Conservation (phyloP, 75 land plant genomes). For the Selaginella moellendorffii region DNA sequence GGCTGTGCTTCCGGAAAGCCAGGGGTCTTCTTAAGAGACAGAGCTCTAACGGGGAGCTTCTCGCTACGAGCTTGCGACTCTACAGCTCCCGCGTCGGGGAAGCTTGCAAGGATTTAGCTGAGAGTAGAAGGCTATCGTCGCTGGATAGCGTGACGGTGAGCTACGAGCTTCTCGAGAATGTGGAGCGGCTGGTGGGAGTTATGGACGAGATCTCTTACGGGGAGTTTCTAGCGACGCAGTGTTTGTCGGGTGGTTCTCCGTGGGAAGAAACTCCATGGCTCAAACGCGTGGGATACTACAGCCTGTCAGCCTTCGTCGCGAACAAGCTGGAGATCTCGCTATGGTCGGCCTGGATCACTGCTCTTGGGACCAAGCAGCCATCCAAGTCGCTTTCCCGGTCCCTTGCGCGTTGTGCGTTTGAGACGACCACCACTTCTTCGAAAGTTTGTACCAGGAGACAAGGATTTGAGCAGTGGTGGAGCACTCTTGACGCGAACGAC, state of each 20-base stretch:
- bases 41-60: constrained; percentile 15
- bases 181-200: constrained; percentile 43
- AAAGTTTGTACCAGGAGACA: constrained; percentile 65
- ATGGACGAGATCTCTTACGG: constrained; percentile 76
- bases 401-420: background rate
- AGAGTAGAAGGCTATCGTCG: constrained; percentile 5
- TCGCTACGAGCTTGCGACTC: constrained; percentile 31
- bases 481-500: constrained; percentile 24
- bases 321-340: constrained; percentile 63
- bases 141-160: constrained; percentile 45
- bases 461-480: constrained; percentile 82
- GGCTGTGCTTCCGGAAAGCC: constrained; percentile 52
- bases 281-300: constrained; percentile 77
- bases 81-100: constrained; percentile 53
- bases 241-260: constrained; percentile 12
- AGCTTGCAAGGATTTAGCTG: constrained; percentile 26
- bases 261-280: constrained; percentile 88
- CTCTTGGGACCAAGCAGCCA: constrained; percentile 36
- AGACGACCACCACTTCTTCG: constrained; percentile 23
- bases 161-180: constrained; percentile 37
- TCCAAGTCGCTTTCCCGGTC: constrained; percentile 9
- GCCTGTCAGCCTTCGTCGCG: constrained; percentile 62
- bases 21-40: constrained; percentile 53
- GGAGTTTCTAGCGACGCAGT: constrained; percentile 40
- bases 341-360: constrained; percentile 59